Evolutionary conservation across 495 filamentous ascomycete species (phyloP).

Genomic region (Neurospora cerealis): DNA sequence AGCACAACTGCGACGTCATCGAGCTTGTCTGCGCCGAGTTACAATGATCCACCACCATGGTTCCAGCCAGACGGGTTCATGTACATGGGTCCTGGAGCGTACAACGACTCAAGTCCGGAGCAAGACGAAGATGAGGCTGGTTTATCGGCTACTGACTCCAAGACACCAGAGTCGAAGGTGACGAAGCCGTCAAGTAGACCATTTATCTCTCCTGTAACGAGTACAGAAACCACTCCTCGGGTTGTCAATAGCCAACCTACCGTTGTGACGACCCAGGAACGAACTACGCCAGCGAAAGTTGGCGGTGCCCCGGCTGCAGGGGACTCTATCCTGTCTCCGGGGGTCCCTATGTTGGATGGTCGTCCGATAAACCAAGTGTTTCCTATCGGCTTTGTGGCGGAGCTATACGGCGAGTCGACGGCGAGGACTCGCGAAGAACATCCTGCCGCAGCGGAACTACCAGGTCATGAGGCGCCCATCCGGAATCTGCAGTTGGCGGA

Average conservation of each 20-base stretch:
- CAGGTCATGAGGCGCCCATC: constrained; percentile 9
- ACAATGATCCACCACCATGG: constrained; percentile 8
- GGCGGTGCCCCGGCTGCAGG: neutral
- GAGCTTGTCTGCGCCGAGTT: constrained; percentile 1
- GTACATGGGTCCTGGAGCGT: constrained; percentile 30
- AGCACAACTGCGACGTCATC: constrained; percentile 1
- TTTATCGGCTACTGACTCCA: neutral
- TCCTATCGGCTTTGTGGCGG: constrained; percentile 34
- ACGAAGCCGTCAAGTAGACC: neutral
- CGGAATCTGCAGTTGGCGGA: constrained; percentile 1
- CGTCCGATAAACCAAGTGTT: constrained; percentile 14
- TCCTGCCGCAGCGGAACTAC: constrained; percentile 34
- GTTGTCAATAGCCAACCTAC: constrained; percentile 7
- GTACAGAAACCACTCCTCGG: constrained; percentile 15
- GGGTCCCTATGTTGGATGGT: constrained; percentile 11
- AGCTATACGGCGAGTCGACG: constrained; percentile 28
- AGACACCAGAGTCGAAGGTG: neutral
- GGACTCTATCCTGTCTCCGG: neutral
- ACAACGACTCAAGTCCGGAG: constrained; percentile 26
- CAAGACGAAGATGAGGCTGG: constrained; percentile 23
- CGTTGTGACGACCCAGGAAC: neutral
- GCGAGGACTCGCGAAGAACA: constrained; percentile 26
- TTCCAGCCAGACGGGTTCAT: constrained; percentile 33
- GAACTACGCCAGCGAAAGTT: neutral
- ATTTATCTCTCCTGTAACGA: constrained; percentile 11